Evolutionary conservation across 306 rosid genomes (phyloP).

Genomic region (Echinosophora koreensis): DNA sequence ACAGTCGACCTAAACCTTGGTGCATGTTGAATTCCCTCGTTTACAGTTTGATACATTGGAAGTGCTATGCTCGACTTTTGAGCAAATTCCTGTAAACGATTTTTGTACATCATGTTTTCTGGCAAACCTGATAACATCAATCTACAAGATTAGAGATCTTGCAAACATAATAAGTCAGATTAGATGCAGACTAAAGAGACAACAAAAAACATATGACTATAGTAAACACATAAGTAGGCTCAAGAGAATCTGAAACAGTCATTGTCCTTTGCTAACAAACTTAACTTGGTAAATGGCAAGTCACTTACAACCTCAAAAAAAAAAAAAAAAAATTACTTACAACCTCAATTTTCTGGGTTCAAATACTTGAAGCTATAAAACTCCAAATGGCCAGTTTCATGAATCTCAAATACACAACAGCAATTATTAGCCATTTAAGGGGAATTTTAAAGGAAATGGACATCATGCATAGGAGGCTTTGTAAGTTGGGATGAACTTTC

Average conservation of each 20-base stretch:
- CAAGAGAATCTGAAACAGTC: neutral
- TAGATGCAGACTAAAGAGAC: neutral
- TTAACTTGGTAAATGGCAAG: too few species aligned
- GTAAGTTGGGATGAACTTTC: too few species aligned
- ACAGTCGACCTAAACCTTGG: slow-evolving; percentile 57
- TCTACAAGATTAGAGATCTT: slow-evolving; percentile 5
- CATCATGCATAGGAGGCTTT: too few species aligned
- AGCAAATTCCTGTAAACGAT: slow-evolving; percentile 45
- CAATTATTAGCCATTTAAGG: too few species aligned
- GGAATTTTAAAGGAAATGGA: too few species aligned
- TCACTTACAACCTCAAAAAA: too few species aligned
- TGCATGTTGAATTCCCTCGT: slow-evolving; percentile 48
- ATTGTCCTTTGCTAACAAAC: too few species aligned
- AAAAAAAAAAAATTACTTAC: too few species aligned
- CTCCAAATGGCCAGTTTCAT: too few species aligned
- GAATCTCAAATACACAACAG: too few species aligned
- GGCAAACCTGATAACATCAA: slow-evolving; percentile 37
- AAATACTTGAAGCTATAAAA: too few species aligned
- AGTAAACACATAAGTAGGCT: neutral
- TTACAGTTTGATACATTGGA: slow-evolving; percentile 52
- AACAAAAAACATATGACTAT: neutral
- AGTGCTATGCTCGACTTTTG: slow-evolving; percentile 33
- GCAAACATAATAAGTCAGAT: neutral
- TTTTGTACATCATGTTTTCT: slow-evolving; percentile 44
- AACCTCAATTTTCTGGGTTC: too few species aligned